Evolutionary conservation across 2,329 filamentous ascomycete genomes (phyloP).

Genomic region (Stagonosporopsis cucurbitacearum): DNA sequence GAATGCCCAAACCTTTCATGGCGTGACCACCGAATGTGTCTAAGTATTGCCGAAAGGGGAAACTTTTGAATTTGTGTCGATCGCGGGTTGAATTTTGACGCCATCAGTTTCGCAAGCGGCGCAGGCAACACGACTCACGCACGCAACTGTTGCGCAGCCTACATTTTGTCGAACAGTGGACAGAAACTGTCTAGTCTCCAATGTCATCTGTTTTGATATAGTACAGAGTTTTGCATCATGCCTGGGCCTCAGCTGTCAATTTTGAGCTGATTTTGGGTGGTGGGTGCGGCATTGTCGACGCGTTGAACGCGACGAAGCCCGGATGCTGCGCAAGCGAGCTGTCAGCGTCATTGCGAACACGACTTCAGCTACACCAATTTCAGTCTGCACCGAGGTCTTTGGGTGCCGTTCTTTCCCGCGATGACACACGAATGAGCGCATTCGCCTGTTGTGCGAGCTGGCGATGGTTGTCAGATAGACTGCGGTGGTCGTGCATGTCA

Average conservation of each 20-base stretch:
- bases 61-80: background rate
- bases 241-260: background rate
- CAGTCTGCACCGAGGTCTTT: background rate
- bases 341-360: background rate
- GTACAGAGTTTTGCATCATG: background rate
- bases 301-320: constrained; percentile 1
- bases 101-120: background rate
- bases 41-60: background rate
- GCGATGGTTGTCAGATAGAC: background rate
- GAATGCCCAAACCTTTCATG: background rate
- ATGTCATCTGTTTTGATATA: too few relatives aligned
- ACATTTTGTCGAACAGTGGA: background rate
- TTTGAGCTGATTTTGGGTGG: background rate
- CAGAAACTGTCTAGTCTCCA: background rate
- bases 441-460: background rate
- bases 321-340: background rate
- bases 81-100: constrained; percentile 10
- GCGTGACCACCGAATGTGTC: background rate
- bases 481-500: constrained; percentile 5
- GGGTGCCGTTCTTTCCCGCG: background rate
- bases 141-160: background rate
- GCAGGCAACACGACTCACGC: background rate
- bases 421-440: background rate
- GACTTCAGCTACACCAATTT: background rate
- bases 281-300: constrained; percentile 4